Conservation (phyloP, 1,284 basidiomycete species). For the Bondarzewia mesenterica region DNA sequence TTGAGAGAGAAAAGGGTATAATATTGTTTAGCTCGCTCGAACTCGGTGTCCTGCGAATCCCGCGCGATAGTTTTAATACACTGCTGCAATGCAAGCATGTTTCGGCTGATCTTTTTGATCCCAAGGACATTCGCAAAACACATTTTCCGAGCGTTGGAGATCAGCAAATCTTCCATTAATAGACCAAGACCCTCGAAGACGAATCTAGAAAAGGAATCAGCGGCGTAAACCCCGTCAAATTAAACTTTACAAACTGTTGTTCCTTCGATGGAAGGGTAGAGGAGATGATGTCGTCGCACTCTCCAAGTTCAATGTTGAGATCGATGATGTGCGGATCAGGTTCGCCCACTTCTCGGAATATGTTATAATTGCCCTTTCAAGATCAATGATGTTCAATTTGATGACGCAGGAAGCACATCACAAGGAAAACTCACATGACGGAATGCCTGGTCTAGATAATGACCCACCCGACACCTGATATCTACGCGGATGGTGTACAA, state of each 20-base stretch:
- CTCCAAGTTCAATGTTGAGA: conserved; percentile 75
- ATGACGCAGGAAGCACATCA: not conserved
- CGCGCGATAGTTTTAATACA: conserved; percentile 76
- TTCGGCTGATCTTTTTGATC: conserved; percentile 83
- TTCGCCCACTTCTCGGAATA: conserved; percentile 79
- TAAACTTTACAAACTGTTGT: conserved; percentile 44
- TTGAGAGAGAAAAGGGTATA: conserved; percentile 72
- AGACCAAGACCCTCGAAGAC: conserved; percentile 83
- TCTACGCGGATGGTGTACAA: conserved; percentile 88
- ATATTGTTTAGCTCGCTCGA: conserved; percentile 73
- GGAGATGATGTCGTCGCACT: conserved; percentile 68
- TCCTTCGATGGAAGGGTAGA: conserved; percentile 56
- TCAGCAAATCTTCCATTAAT: conserved; percentile 80
- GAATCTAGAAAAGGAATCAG: conserved; percentile 42
- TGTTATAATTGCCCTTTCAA: conserved; percentile 70
- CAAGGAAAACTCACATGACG: conserved; percentile 42
- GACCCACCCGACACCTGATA: conserved; percentile 78
- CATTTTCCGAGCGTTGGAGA: conserved; percentile 69
- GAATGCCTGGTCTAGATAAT: conserved; percentile 77
- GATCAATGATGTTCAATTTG: not conserved
- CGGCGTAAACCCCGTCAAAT: not conserved
- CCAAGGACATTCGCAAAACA: conserved; percentile 71
- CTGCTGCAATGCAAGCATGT: conserved; percentile 90
- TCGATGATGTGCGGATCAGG: conserved; percentile 89
- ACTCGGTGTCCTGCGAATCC: conserved; percentile 54